Percentiles rank a stretch among this genome's conserved stretches.
These are phyloP conservation scores for Fusarium sp. DNA, from an alignment of 2,329 filamentous ascomycete species.

Conservation along the genomic window DNA sequence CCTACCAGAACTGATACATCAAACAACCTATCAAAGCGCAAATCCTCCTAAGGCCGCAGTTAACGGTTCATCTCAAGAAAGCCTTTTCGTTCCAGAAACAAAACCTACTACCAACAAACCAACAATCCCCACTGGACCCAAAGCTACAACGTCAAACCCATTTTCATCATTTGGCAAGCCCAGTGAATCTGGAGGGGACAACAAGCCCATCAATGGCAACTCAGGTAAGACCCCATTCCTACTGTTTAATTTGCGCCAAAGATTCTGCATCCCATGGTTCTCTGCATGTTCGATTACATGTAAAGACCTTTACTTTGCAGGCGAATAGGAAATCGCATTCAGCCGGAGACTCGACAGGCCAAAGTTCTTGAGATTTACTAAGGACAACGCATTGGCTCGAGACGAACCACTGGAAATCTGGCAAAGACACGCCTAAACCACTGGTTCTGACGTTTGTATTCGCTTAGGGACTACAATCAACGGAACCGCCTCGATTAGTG, in stretches of 20 bases:
- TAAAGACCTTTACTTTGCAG: constrained; percentile 26
- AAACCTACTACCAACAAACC: constrained; percentile 7
- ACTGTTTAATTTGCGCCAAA: constrained; percentile 36
- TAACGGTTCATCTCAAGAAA: constrained; percentile 38
- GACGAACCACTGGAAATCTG: constrained; percentile 44
- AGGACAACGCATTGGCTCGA: constrained; percentile 36
- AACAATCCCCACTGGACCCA: constrained; percentile 5
- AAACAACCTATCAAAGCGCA: constrained; percentile 60
- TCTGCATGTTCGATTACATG: constrained; percentile 14
- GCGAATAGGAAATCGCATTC: constrained; percentile 38
- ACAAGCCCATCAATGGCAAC: constrained; percentile 17
- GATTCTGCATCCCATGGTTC: constrained; percentile 37
- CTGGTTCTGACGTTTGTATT: constrained; percentile 44
- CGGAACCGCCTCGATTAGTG: constrained; percentile 26
- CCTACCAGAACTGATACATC: constrained; percentile 65
- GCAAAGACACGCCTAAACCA: constrained; percentile 41
- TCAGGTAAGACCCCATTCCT: constrained; percentile 40
- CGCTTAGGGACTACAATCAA: constrained; percentile 42
- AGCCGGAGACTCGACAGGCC: constrained; percentile 42
- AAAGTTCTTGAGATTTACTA: constrained; percentile 26
- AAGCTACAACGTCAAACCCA: constrained; percentile 10
- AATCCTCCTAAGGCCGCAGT: constrained; percentile 7
- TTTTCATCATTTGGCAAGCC: constrained; percentile 24
- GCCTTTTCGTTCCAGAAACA: constrained; percentile 44
- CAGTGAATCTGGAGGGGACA: constrained; percentile 7